These are phyloP conservation scores for Fusarium sp. DNA, from an alignment of 2,329 filamentous ascomycete species.

Conservation along the genomic window DNA sequence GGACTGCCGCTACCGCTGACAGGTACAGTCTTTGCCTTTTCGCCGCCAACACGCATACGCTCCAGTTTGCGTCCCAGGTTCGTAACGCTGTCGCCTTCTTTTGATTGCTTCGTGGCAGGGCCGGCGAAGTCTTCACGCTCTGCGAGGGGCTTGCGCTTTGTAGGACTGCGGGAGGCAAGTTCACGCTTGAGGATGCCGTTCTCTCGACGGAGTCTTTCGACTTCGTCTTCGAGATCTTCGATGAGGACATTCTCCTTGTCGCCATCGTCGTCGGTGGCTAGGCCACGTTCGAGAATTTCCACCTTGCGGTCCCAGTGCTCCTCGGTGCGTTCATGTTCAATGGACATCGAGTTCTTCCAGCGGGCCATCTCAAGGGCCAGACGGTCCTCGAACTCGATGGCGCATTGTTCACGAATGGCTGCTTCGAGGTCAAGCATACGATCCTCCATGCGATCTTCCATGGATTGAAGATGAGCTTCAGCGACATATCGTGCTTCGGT, in stretches of 20 bases:
- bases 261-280: slow-evolving; percentile 61
- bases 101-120: slow-evolving; percentile 27
- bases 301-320: slow-evolving; percentile 91
- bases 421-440: slow-evolving; percentile 77
- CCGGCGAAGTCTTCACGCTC: slow-evolving; percentile 63
- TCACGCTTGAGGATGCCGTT: slow-evolving; percentile 75
- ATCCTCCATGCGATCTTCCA: slow-evolving; percentile 77
- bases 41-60: slow-evolving; percentile 60
- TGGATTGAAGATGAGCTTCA: slow-evolving; percentile 78
- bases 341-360: slow-evolving; percentile 84
- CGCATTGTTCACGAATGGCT: slow-evolving; percentile 89
- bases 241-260: slow-evolving; percentile 72
- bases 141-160: slow-evolving; percentile 66
- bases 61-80: slow-evolving; percentile 63
- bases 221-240: slow-evolving; percentile 76
- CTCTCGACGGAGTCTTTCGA: slow-evolving; percentile 74
- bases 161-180: slow-evolving; percentile 71
- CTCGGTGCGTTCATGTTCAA: slow-evolving; percentile 83
- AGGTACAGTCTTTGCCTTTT: slow-evolving; percentile 44
- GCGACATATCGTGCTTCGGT: slow-evolving; percentile 75
- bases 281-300: slow-evolving; percentile 68
- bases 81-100: slow-evolving; percentile 45
- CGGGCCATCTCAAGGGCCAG: slow-evolving; percentile 79
- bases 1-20: slow-evolving; percentile 61
- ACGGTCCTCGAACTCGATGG: slow-evolving; percentile 83